These are phyloP conservation scores for Pyrus communis DNA, from an alignment of 306 rosid species.

Conservation along the genomic window DNA sequence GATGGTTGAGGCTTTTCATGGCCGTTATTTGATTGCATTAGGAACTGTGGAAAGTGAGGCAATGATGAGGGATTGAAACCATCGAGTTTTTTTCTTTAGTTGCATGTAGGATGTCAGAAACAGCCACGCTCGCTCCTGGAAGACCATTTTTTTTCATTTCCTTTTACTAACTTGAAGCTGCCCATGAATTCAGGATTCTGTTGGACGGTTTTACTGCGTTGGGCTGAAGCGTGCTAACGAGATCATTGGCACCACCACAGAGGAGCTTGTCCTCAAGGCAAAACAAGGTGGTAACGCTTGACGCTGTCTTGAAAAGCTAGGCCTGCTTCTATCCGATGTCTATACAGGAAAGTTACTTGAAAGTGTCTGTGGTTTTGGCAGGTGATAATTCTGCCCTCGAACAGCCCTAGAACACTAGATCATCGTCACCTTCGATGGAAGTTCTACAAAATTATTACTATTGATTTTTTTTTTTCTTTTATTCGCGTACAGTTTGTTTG, in stretches of 20 bases:
- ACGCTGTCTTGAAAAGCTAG: background rate
- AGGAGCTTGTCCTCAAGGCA: slow-evolving; percentile 75
- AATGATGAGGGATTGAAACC: no score
- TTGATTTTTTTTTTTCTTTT: no score
- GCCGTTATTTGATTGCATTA: background rate
- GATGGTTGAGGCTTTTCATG: background rate
- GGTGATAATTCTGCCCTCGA: background rate
- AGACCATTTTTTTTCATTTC: background rate
- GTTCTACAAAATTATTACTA: no score
- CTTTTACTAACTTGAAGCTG: background rate
- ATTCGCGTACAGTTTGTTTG: no score
- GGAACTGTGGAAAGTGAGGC: no score
- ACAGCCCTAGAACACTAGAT: no score
- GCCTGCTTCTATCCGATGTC: background rate
- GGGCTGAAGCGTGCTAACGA: slow-evolving; percentile 89
- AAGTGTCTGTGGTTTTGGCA: background rate
- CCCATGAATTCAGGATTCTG: slow-evolving; percentile 52
- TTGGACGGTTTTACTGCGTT: slow-evolving; percentile 82
- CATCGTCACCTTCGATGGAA: background rate
- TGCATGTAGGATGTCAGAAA: background rate
- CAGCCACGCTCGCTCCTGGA: background rate
- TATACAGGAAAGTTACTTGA: background rate
- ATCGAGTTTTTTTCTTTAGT: no score
- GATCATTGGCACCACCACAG: slow-evolving; percentile 86
- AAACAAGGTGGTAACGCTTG: slow-evolving; percentile 32